Evolutionary conservation across 768 basidiomycete species (phyloP).

Genomic region (Podaxis sp.): DNA sequence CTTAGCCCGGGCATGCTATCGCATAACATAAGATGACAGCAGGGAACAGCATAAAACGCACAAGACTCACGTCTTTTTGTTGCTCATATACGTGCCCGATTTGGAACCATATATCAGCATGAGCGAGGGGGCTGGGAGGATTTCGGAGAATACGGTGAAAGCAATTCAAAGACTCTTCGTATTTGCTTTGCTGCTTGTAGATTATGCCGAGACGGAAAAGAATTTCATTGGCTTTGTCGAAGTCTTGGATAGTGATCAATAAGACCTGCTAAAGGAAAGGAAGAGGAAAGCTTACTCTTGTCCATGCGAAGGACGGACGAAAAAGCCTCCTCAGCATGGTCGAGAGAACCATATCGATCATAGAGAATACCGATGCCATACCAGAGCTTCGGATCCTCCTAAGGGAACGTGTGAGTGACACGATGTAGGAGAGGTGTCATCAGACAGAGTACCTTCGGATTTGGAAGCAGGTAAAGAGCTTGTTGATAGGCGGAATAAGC

Average conservation of each 20-base stretch:
- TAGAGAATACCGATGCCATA: slow-evolving; percentile 99
- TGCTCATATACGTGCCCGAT: slow-evolving; percentile 99
- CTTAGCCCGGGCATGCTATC: slow-evolving; percentile 81
- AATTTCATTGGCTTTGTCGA: slow-evolving; percentile 98
- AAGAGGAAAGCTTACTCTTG: slow-evolving; percentile 61
- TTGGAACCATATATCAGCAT: slow-evolving; percentile 99
- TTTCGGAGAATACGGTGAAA: slow-evolving; percentile 96
- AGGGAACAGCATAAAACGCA: not conserved
- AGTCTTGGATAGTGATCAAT: slow-evolving; percentile 51
- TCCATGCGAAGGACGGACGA: slow-evolving; percentile 96
- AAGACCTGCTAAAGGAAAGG: slow-evolving; percentile 4
- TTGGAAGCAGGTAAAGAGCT: slow-evolving; percentile 91
- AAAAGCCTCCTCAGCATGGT: slow-evolving; percentile 99
- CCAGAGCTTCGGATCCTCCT: slow-evolving; percentile 98
- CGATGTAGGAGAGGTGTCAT: not conserved
- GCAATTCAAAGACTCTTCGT: slow-evolving; percentile 80
- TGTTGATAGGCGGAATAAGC: slow-evolving; percentile 99
- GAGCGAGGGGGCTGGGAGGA: slow-evolving; percentile 92
- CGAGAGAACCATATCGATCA: slow-evolving; percentile 96
- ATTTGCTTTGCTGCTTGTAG: slow-evolving; percentile 98
- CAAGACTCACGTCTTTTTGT: slow-evolving; percentile 79
- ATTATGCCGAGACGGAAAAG: slow-evolving; percentile 98
- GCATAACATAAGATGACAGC: slow-evolving; percentile 13
- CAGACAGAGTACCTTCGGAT: slow-evolving; percentile 69
- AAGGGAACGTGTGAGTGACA: slow-evolving; percentile 9